Conservation (phyloP, 768 basidiomycete species). For the Boletellus sp. region DNA sequence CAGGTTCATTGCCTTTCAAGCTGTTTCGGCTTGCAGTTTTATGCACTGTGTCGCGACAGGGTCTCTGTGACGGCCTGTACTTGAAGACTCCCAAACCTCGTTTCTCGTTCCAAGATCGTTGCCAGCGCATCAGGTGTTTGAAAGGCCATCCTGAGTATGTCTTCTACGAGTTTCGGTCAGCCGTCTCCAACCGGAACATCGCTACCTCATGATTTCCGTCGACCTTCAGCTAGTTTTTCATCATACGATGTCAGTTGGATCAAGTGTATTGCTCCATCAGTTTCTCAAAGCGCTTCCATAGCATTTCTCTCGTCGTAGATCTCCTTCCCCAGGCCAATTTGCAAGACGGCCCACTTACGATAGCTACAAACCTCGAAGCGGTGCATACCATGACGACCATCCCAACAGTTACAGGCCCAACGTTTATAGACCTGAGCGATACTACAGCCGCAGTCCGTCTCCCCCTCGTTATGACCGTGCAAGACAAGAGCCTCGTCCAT, state of each 20-base stretch:
- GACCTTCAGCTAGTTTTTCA: conserved; percentile 20
- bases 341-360: conserved; percentile 47
- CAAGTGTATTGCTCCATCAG: conserved; percentile 11
- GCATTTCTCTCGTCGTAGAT: conserved; percentile 38
- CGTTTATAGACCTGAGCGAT: conserved; percentile 32
- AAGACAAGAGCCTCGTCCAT: conserved; percentile 42
- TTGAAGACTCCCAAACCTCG: conserved; percentile 4
- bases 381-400: conserved; percentile 38
- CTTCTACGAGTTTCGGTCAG: conserved; percentile 26
- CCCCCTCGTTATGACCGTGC: conserved; percentile 47
- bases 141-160: conserved; percentile 16
- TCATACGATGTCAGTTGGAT: conserved; percentile 34
- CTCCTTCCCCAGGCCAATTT: conserved; percentile 48
- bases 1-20: not conserved
- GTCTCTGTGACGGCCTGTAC: conserved; percentile 1
- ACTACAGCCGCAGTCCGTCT: conserved; percentile 47
- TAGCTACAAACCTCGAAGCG: conserved; percentile 45
- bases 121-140: conserved; percentile 4
- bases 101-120: conserved; percentile 2
- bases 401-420: conserved; percentile 43
- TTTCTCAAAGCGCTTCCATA: conserved; percentile 22
- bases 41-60: conserved; percentile 1
- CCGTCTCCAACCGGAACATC: conserved; percentile 25
- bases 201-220: conserved; percentile 27
- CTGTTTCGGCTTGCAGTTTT: conserved; percentile 3